Base-by-base conservation (phyloP, 306 rosid species). In the Adenanthera pavonina region DNA sequence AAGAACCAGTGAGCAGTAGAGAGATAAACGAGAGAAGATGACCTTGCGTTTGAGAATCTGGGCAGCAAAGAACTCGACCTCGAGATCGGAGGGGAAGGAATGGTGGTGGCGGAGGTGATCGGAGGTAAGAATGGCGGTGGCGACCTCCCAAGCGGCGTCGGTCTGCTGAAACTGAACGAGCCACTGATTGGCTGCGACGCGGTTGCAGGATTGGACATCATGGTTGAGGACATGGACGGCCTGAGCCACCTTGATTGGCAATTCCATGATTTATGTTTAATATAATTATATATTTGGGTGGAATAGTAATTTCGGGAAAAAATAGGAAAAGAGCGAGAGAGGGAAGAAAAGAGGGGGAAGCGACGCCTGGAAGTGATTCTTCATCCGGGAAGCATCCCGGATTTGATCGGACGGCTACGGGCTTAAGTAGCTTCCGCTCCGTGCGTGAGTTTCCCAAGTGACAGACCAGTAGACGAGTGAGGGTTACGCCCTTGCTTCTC, bases 121-220 rank as follows among this genome's bases (percentile, higher is more conserved):
- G 80, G 95, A 88, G 69, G 97, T 86, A 83, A 95, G 97, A 77
- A 95, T 90, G 68, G 92, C 88, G 66, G 97, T 92, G 89, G 98
- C 97, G 77, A 95, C 97, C 47, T 93, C 94, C 98, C 97, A 95
- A 36, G 98, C 97, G 38, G 97, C 97, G 73, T 87, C 90, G n/a
- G 94, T 92, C 69, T 92, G 97, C 84, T 95, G 98, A 79, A 95
- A 95, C 86, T 95, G 97, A 83, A 95, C 98, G 66, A 95, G 87
- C 98, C 98, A 95, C 82, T 95, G 98, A 87, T 95, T 95, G 11
- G 98, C 98, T 60, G 98, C 98, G 84, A 95, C 94, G 84, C 98
- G 97, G 90, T 95, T 95, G 89, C 97, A 89, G 43, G 98, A 95
- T 80, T 92, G 94, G 48, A 85, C 78, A 65, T 92, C 97, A 86